Conservation (phyloP, 345 rosid genomes). For the Raphanus raphanistrum region DNA sequence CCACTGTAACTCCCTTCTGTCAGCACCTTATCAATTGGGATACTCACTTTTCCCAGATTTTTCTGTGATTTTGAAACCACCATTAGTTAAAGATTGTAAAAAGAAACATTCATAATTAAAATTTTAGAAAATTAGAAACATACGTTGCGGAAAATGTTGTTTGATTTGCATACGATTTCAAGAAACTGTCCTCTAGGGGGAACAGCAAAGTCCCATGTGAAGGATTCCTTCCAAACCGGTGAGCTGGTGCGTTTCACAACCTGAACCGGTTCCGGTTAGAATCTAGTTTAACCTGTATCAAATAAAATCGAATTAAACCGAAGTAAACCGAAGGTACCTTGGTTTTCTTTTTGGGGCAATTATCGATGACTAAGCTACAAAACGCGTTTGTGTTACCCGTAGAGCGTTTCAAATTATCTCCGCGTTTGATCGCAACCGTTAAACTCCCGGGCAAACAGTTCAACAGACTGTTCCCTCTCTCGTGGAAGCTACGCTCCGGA, state of each 20-base stretch:
- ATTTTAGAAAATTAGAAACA: neutral
- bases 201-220: conserved; percentile 82
- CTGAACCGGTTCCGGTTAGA: conserved; percentile 39
- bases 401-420: conserved; percentile 76
- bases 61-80: conserved; percentile 42
- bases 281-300: neutral
- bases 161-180: conserved; percentile 85
- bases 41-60: conserved; percentile 68
- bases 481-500: conserved; percentile 62
- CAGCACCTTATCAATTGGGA: conserved; percentile 81
- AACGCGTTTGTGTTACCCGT: conserved; percentile 64
- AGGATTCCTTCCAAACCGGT: conserved; percentile 92
- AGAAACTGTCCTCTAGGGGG: conserved; percentile 88
- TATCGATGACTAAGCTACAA: conserved; percentile 74
- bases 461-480: conserved; percentile 74
- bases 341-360: conserved; percentile 73
- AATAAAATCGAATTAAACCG: neutral
- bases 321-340: conserved; percentile 46
- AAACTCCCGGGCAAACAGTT: conserved; percentile 87
- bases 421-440: conserved; percentile 75
- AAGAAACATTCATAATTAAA: neutral
- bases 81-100: neutral
- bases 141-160: conserved; percentile 76
- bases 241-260: conserved; percentile 68
- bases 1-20: conserved; percentile 72